Conservation (phyloP, 2,329 filamentous ascomycete genomes). For the Juglanconis sp. region DNA sequence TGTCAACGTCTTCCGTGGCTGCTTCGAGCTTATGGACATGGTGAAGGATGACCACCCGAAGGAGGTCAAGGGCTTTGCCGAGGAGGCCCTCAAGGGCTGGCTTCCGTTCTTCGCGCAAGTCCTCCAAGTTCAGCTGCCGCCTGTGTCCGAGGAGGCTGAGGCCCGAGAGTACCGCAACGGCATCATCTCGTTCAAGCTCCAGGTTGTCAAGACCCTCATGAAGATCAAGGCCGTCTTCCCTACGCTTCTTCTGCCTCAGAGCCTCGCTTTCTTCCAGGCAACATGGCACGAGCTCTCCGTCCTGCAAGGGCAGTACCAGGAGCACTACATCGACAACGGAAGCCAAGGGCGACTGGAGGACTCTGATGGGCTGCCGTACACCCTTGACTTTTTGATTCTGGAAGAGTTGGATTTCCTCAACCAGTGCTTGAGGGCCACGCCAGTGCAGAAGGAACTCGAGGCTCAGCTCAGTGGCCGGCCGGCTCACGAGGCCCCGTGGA, state of each 20-base stretch:
- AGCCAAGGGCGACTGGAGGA: conserved; percentile 87
- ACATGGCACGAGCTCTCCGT: conserved; percentile 84
- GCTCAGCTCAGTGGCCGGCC: conserved; percentile 65
- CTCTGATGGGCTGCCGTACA: conserved; percentile 87
- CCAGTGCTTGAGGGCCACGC: conserved; percentile 80
- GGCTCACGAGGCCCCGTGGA: conserved; percentile 69
- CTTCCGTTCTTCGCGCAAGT: conserved; percentile 82
- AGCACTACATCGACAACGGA: conserved; percentile 82
- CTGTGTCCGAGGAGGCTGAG: conserved; percentile 51
- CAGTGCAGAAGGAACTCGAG: conserved; percentile 86
- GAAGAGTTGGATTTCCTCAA: conserved; percentile 96
- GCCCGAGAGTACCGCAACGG: conserved; percentile 74
- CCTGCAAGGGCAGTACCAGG: conserved; percentile 69
- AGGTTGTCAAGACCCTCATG: conserved; percentile 90
- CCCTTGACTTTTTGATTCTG: conserved; percentile 85
- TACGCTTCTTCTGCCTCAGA: conserved; percentile 76
- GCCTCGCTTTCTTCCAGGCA: conserved; percentile 75
- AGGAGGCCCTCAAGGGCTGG: conserved; percentile 80
- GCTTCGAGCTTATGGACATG: conserved; percentile 95
- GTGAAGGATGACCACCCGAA: conserved; percentile 88
- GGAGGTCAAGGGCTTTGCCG: conserved; percentile 84
- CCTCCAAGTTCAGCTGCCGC: conserved; percentile 72
- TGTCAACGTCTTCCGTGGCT: conserved; percentile 84
- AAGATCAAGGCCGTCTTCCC: conserved; percentile 85
- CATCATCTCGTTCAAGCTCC: conserved; percentile 80